Percentiles rank a stretch among this genome's conserved stretches.
Evolutionary conservation across 768 basidiomycete genomes (phyloP).

Genomic region (Sarcodon sp.): DNA sequence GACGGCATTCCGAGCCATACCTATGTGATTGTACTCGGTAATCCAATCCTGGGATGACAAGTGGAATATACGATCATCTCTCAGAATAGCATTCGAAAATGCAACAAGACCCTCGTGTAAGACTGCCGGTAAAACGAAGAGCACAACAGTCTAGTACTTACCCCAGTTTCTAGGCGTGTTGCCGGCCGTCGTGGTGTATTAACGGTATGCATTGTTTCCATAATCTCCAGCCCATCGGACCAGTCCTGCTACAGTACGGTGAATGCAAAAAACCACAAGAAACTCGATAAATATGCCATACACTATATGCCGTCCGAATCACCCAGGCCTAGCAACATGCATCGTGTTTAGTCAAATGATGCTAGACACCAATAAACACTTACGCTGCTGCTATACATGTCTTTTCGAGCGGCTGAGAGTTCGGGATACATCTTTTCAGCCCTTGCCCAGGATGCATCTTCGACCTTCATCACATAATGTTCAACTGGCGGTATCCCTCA

Average conservation of each 20-base stretch:
- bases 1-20: conserved; percentile 2
- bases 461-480: not conserved
- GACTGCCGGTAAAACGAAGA: too few species aligned
- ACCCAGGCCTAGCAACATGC: conserved; percentile 8
- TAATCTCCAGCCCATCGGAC: not conserved
- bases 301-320: not conserved
- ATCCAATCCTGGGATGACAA: conserved; percentile 10
- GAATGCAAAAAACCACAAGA: not conserved
- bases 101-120: conserved; percentile 7
- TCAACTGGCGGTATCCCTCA: not conserved
- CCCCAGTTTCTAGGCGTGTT: too few species aligned
- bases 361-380: not conserved
- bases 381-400: conserved; percentile 2
- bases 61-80: conserved; percentile 14
- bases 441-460: not conserved
- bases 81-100: conserved; percentile 15
- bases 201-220: not conserved
- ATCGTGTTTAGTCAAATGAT: not conserved
- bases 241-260: not conserved
- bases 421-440: not conserved
- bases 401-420: too few species aligned
- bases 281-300: not conserved
- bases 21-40: conserved; percentile 11
- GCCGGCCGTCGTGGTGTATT: too few species aligned
- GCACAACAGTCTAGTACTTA: too few species aligned